phyloP scores from a whole-genome alignment of 2,329 filamentous ascomycete species.

The Trichophyton rubrum region DNA sequence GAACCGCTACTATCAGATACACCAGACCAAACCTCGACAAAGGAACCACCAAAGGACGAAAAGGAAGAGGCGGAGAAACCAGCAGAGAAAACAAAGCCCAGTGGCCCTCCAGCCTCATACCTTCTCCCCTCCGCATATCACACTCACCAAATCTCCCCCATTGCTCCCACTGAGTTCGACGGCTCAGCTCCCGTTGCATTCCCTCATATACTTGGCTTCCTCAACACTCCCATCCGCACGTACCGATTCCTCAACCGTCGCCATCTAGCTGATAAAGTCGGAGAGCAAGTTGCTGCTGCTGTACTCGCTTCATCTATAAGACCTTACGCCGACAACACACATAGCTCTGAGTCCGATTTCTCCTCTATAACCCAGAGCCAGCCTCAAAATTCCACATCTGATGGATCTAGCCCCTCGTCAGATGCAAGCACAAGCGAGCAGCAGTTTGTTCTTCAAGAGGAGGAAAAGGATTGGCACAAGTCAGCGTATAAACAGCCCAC shows the following conservation, averaged over 20 bases:
- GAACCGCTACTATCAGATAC: neutral
- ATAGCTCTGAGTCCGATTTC: constrained; percentile 16
- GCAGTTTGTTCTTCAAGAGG: constrained; percentile 50
- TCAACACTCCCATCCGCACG: constrained; percentile 75
- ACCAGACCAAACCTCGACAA: constrained; percentile 1
- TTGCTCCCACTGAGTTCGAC: constrained; percentile 57
- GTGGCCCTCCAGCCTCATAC: constrained; percentile 56
- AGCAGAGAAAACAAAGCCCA: constrained; percentile 37
- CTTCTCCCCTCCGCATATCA: constrained; percentile 62
- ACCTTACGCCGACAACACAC: constrained; percentile 26
- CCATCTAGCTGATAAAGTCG: constrained; percentile 72
- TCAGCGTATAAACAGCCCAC: constrained; percentile 48
- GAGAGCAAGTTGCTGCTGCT: constrained; percentile 72
- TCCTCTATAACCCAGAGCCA: constrained; percentile 12
- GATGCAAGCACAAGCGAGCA: constrained; percentile 47
- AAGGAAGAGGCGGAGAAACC: constrained; percentile 41
- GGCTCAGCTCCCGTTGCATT: constrained; percentile 62
- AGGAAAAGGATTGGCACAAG: constrained; percentile 78
- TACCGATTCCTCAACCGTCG: constrained; percentile 77
- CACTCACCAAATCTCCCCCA: constrained; percentile 49
- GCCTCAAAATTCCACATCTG: constrained; percentile 3
- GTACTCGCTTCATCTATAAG: constrained; percentile 48
- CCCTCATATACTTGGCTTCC: constrained; percentile 84
- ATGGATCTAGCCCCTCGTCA: constrained; percentile 31
- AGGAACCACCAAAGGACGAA: constrained; percentile 22